phyloP scores from a whole-genome alignment of 2,329 filamentous ascomycete species.

The Alternaria alternata region DNA sequence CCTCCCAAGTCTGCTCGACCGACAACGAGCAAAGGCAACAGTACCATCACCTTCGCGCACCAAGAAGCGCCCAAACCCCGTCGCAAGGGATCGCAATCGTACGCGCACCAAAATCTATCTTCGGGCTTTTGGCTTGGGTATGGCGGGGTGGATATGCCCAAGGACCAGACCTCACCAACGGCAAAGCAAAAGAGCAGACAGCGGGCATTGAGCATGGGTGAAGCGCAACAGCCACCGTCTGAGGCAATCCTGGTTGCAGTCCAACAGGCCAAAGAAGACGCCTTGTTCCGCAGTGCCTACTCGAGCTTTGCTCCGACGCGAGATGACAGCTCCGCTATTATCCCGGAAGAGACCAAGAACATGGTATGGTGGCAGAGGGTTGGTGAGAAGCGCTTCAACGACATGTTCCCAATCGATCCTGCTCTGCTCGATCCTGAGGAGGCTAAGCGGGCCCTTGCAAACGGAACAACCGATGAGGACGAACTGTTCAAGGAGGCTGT shows the following conservation, averaged over 20 bases:
- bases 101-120: slow-evolving; percentile 71
- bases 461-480: slow-evolving; percentile 49
- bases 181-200: slow-evolving; percentile 74
- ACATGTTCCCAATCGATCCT: slow-evolving; percentile 66
- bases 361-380: slow-evolving; percentile 79
- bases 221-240: slow-evolving; percentile 63
- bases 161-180: slow-evolving; percentile 65
- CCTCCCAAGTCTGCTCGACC: slow-evolving; percentile 76
- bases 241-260: slow-evolving; percentile 50
- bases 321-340: slow-evolving; percentile 75
- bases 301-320: slow-evolving; percentile 80
- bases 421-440: slow-evolving; percentile 50
- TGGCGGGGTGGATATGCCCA: slow-evolving; percentile 54
- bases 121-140: slow-evolving; percentile 72
- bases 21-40: slow-evolving; percentile 66
- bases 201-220: slow-evolving; percentile 71
- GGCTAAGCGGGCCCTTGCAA: slow-evolving; percentile 44
- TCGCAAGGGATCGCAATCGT: slow-evolving; percentile 59
- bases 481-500: slow-evolving; percentile 50
- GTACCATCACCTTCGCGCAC: slow-evolving; percentile 59
- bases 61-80: slow-evolving; percentile 61
- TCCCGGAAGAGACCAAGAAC: slow-evolving; percentile 72
- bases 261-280: slow-evolving; percentile 73
- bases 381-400: slow-evolving; percentile 71
- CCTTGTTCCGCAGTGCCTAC: slow-evolving; percentile 78